Base-by-base conservation (phyloP, 441 rosid genomes). In the Adansonia madagascariensis region DNA sequence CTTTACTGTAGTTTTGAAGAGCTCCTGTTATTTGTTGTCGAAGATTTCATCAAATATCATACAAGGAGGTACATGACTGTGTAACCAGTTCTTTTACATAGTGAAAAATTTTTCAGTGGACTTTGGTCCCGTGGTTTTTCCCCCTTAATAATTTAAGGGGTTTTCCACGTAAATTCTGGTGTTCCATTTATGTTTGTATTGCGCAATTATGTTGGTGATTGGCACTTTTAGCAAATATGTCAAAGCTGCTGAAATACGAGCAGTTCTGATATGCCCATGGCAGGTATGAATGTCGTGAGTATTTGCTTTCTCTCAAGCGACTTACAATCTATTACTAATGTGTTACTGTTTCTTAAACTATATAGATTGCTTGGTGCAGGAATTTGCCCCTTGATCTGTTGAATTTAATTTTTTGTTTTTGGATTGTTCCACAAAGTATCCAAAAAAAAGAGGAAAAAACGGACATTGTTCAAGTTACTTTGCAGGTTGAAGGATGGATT, bases 111-210 rank as follows among this genome's bases (percentile, higher is more conserved):
- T 60, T 46, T 17, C 6, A 22, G 24, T 46, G 77, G 77, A 14
- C 77, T 46, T 2, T 24, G 57, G 77, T 22, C 77, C 77, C 77
- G 77, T 74, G 77, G 77, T 74, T 74, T 74, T 44, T 74, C 61
- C 15, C 68, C 75, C n/a, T 46, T 17, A 62, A 31, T 0, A 12
- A 2, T 8, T 0, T 17, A 22, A 65, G 68, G 77, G 68, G 77
- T 44, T 74, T 74, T 74, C 77, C 77, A 74, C 77, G 64, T 75
- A 76, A 74, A 61, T 9, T 11, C 7, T 59, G n/a, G 77, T 3
- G 61, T 52, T 24, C 35, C 1, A 1, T 27, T 15, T 71, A 15
- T 50, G 6, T 72, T 18, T 31, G 14, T 47, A n/a, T 43, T 4
- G 22, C 15, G 11, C 43, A 39, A 41, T 41, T 41, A 41, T 41